Conservation (phyloP, 2,329 filamentous ascomycete genomes). For the Falciphora oryzae region DNA sequence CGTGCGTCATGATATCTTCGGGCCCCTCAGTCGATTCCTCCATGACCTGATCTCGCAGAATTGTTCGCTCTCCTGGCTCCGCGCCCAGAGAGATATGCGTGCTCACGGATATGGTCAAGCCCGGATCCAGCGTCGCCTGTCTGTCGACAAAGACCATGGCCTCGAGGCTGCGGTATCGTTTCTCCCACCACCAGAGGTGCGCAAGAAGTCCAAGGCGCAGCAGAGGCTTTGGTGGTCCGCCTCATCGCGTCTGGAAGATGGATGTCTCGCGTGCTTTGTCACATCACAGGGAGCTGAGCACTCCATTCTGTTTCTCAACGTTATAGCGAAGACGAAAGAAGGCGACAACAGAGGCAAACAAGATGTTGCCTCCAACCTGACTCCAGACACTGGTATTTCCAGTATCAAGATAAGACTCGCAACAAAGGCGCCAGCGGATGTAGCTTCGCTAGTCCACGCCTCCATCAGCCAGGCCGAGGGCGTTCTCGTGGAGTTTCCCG, state of each 20-base stretch:
- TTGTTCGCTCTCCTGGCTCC: background rate
- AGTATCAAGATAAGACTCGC: background rate
- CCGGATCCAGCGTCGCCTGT: slow-evolving; percentile 29
- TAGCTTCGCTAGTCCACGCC: background rate
- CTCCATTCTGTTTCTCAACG: slow-evolving; percentile 7
- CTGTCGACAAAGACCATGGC: slow-evolving; percentile 16
- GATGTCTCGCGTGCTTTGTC: slow-evolving; percentile 5
- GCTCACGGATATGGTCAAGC: slow-evolving; percentile 25
- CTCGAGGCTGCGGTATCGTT: background rate
- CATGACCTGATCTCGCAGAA: slow-evolving; percentile 1
- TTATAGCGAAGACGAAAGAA: background rate
- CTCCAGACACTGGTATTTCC: background rate
- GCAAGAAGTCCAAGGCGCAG: background rate
- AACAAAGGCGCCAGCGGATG: background rate
- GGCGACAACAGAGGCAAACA: background rate
- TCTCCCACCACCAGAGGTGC: background rate
- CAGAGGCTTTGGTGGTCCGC: slow-evolving; percentile 4
- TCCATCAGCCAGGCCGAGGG: slow-evolving; percentile 16
- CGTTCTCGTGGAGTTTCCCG: slow-evolving; percentile 56
- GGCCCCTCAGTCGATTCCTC: slow-evolving; percentile 40
- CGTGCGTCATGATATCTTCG: slow-evolving; percentile 49
- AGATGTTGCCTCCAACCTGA: background rate
- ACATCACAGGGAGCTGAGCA: background rate
- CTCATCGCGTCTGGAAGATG: slow-evolving; percentile 3
- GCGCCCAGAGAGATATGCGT: background rate